Evolutionary conservation across 75 land plant genomes (phyloP).

Genomic region (Selaginella moellendorffii): DNA sequence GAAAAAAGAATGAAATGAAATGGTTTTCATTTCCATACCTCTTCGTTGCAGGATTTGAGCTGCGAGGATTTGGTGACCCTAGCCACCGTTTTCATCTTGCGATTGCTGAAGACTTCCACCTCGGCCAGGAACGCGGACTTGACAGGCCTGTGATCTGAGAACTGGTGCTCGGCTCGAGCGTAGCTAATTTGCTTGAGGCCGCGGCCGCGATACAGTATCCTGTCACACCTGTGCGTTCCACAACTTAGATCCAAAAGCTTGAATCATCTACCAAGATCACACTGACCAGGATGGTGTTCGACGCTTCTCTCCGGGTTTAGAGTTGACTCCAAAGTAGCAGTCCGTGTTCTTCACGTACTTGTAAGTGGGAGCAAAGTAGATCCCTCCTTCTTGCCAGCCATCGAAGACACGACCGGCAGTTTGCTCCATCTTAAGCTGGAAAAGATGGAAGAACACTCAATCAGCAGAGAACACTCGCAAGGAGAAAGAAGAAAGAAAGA

Average conservation of each 20-base stretch:
- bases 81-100: conserved; percentile 18
- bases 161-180: neutral
- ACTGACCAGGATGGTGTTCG: conserved; percentile 1
- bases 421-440: conserved; percentile 4
- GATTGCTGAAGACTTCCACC: conserved; percentile 25
- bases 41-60: too few species aligned
- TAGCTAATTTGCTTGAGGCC: neutral
- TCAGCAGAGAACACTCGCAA: too few species aligned
- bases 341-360: neutral
- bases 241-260: too few species aligned
- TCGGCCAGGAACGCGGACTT: neutral
- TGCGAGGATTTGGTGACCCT: too few species aligned
- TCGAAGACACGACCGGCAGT: conserved; percentile 4
- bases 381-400: conserved; percentile 3
- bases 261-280: neutral
- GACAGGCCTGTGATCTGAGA: conserved; percentile 9
- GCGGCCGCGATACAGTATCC: neutral
- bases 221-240: conserved; percentile 1
- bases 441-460: too few species aligned
- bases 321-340: neutral
- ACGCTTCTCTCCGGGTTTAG: neutral
- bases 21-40: too few species aligned
- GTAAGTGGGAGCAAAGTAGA: conserved; percentile 5
- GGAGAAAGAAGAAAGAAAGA: neutral
- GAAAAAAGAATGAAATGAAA: too few species aligned